Conservation (phyloP, 805 yeast species). For the Myxozyma neglecta region DNA sequence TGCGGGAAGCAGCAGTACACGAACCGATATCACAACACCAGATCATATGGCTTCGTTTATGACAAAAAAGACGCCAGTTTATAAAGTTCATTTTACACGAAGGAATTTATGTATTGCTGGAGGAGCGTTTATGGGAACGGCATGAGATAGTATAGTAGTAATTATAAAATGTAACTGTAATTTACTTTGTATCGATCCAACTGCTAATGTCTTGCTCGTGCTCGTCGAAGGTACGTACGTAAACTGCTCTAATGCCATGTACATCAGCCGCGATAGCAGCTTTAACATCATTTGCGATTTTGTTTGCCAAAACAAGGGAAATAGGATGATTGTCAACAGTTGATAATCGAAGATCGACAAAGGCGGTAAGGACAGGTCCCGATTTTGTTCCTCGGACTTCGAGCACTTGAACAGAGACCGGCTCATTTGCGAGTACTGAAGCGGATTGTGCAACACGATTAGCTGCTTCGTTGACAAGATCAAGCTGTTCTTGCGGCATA, state of each 20-base stretch:
- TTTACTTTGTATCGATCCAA: conserved; percentile 16
- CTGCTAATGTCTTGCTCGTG: conserved; percentile 2
- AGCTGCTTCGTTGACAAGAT: conserved; percentile 1
- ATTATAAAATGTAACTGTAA: background rate
- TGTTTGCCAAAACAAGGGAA: conserved; percentile 16
- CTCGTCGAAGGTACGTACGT: conserved; percentile 23
- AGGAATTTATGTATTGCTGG: conserved; percentile 89
- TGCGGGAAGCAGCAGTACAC: conserved; percentile 38
- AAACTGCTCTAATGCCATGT: conserved; percentile 11
- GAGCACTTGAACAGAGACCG: conserved; percentile 2
- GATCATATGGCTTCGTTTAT: conserved; percentile 93
- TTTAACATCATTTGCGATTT: conserved; percentile 9
- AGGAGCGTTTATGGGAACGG: conserved; percentile 67
- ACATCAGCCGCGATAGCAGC: conserved; percentile 12
- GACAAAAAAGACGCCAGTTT: conserved; percentile 92
- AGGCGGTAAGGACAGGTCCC: conserved; percentile 26
- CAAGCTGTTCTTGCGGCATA: conserved; percentile 17
- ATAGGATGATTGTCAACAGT: background rate
- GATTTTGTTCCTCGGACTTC: conserved; percentile 25
- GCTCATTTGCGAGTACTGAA: background rate
- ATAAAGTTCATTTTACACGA: conserved; percentile 87
- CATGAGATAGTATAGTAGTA: conserved; percentile 1
- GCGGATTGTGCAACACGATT: background rate
- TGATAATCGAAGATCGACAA: conserved; percentile 20
- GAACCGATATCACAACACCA: conserved; percentile 69